phyloP scores from a whole-genome alignment of 352 stramenopile genomes.

The Globisporangium apiculatum region DNA sequence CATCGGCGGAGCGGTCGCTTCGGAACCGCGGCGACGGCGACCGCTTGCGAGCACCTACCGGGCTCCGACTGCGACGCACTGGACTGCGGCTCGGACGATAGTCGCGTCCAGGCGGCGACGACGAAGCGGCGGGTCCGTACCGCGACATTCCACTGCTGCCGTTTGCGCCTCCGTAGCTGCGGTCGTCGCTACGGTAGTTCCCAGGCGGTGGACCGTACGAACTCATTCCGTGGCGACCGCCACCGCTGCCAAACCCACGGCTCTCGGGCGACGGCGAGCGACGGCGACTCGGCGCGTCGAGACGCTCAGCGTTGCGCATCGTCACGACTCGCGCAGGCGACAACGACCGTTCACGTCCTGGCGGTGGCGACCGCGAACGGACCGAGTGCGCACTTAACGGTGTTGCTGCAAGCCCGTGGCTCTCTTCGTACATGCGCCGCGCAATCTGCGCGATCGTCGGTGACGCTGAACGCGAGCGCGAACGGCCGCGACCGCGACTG shows the following conservation, averaged over 20 bases:
- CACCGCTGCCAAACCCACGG: slow-evolving; percentile 8
- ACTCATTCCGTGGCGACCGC: slow-evolving; percentile 14
- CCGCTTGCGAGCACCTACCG: not conserved
- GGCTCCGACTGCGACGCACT: not conserved
- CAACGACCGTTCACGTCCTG: not conserved
- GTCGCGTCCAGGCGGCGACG: not conserved
- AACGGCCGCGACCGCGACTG: not conserved
- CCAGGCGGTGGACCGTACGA: slow-evolving; percentile 5
- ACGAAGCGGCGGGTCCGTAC: slow-evolving; percentile 8
- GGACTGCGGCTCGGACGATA: not conserved
- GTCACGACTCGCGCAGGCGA: slow-evolving; percentile 1
- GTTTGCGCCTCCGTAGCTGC: not conserved
- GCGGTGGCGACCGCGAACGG: not conserved
- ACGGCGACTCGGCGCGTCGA: slow-evolving; percentile 14
- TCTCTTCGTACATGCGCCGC: not conserved
- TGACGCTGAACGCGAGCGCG: not conserved
- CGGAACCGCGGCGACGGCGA: slow-evolving; percentile 6
- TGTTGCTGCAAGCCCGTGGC: not conserved
- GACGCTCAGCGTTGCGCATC: slow-evolving; percentile 3
- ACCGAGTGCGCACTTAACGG: not conserved
- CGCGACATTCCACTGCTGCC: slow-evolving; percentile 5
- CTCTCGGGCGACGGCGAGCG: slow-evolving; percentile 17
- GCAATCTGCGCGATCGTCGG: not conserved
- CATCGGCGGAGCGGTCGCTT: slow-evolving; percentile 30
- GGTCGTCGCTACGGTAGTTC: not conserved